A percentile compares a stretch with the other conserved stretches of the same genome.
phyloP scores from a whole-genome alignment of 371 early-diverging fungal species.

The Mortierella sp. region DNA sequence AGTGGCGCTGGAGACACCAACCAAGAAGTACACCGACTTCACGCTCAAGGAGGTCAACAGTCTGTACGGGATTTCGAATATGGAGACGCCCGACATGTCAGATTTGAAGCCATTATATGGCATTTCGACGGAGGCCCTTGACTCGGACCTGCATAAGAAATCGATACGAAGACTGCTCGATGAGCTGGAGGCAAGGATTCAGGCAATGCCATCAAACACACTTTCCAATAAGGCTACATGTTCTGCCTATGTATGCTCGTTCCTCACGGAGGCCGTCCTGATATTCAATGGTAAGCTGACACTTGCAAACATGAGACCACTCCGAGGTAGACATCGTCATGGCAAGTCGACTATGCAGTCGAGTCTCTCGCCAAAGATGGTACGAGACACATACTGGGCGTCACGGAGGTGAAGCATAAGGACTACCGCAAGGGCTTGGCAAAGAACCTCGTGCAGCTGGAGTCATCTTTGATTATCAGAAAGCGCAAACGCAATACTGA shows the following conservation, averaged over 20 bases:
- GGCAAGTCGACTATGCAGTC: constrained; percentile 32
- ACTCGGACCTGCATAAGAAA: too few relatives aligned
- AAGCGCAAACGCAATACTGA: constrained; percentile 17
- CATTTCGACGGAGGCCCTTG: too few relatives aligned
- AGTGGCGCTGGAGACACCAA: too few relatives aligned
- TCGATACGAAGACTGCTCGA: too few relatives aligned
- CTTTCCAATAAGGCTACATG: constrained; percentile 18
- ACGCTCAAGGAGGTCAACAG: too few relatives aligned
- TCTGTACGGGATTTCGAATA: too few relatives aligned
- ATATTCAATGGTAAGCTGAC: constrained; percentile 26
- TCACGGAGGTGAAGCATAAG: constrained; percentile 25
- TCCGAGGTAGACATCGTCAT: constrained; percentile 27
- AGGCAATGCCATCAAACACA: constrained; percentile 7
- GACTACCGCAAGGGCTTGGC: constrained; percentile 31
- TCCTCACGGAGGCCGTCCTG: constrained; percentile 26
- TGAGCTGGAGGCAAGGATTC: constrained; percentile 24
- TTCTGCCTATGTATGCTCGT: constrained; percentile 28
- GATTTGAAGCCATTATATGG: too few relatives aligned
- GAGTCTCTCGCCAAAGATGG: constrained; percentile 18
- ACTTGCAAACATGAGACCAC: constrained; percentile 16
- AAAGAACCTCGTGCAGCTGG: constrained; percentile 32
- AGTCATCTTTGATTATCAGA: constrained; percentile 20
- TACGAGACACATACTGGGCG: constrained; percentile 22
- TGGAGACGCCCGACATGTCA: too few relatives aligned
- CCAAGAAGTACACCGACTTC: too few relatives aligned